Evolutionary conservation across 179 eudicot genomes (phyloP), one percentile per base, ranked within the genome.

Genomic region (Silene noctiflora): DNA sequence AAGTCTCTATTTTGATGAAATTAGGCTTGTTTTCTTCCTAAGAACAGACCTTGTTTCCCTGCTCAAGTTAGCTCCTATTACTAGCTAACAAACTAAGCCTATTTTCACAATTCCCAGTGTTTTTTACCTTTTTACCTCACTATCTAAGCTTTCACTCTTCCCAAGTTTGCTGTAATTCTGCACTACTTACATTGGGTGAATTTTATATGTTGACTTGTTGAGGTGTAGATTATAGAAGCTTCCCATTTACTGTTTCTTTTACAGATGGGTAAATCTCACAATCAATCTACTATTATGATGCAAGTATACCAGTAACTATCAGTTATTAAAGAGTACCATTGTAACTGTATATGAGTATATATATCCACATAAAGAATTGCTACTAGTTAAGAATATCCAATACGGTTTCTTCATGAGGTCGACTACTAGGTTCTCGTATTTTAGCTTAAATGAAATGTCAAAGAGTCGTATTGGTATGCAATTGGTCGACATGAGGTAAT

Each of bases 21-120:
- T 16, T 71, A 22, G 27, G 14, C 65, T 29, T 72, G 46, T 72
- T 72, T 72, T 56, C 12, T 56, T 22, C 5, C 42, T 55, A 9
- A 65, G 67, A 72, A 78, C 25, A 66, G 73, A 61, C 22, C 60
- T 64, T 78, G 25, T 46, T 74, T 71, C 75, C 21, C 64, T 77
- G 80, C 75, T 71, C 60, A 72, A 78, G 76, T 35, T 72, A 72
- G 56, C 71, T 72, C 35, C 76, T 71, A 55, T 10, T 13, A 25
- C 13, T 29, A 51, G 29, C 71, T 71, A 56, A 11, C 31, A 63
- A 46, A 39, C n/a, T 10, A 29, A 58, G 35, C 58, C 9, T 3
- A 69, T 55, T 64, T 65, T 61, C 33, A 48, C 74, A 66, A 21
- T 72, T 73, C 79, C 66, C 72, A 66, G 75, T 67, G 44, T 72